Evolutionary conservation across 2,329 filamentous ascomycete species (phyloP).

Genomic region (Microascus cirrosus): DNA sequence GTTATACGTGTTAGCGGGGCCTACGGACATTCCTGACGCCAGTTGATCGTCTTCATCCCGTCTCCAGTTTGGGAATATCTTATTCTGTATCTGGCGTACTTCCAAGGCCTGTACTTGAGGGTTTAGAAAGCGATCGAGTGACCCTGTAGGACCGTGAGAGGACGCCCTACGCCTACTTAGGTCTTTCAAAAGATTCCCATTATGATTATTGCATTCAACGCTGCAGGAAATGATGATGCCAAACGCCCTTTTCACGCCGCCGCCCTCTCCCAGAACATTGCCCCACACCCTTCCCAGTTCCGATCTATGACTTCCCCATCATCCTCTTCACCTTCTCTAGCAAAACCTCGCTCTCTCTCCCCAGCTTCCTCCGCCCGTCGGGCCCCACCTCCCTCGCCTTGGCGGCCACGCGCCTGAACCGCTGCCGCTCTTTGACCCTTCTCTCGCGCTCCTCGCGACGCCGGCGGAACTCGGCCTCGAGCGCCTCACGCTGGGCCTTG

Average conservation of each 20-base stretch:
- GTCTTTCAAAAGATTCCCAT: no score
- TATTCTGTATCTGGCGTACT: no score
- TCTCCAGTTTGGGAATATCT: no score
- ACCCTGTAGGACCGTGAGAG: no score
- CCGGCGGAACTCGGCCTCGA: constrained; percentile 27
- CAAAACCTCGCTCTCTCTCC: constrained; percentile 67
- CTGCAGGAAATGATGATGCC: not conserved
- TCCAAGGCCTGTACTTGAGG: no score
- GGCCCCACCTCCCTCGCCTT: constrained; percentile 57
- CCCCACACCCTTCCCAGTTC: not conserved
- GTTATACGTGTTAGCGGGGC: no score
- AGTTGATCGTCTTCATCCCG: no score
- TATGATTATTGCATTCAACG: not conserved
- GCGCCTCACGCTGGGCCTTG: constrained; percentile 24
- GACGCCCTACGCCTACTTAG: no score
- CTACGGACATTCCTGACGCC: no score
- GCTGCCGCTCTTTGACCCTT: constrained; percentile 52
- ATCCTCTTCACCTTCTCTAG: constrained; percentile 69
- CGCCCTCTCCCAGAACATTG: not conserved
- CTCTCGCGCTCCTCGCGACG: constrained; percentile 53
- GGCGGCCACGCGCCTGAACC: constrained; percentile 56
- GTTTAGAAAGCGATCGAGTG: no score
- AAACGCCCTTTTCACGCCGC: not conserved
- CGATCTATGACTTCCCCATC: constrained; percentile 24
- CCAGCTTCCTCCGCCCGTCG: constrained; percentile 68